phyloP scores from a whole-genome alignment of 129 eudicot species.

The Ambrosia artemisiifolia region DNA sequence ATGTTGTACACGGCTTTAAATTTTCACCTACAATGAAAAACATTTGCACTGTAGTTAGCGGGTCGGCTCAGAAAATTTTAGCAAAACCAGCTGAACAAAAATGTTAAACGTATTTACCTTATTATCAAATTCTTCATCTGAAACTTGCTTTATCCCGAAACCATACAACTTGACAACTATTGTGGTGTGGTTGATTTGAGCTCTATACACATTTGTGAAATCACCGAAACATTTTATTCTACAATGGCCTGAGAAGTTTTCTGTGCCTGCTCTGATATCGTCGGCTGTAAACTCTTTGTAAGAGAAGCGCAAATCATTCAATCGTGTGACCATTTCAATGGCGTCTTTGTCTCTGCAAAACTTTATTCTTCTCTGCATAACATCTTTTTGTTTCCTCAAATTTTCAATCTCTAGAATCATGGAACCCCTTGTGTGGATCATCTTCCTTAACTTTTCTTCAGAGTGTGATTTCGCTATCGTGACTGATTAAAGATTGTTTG shows the following conservation, averaged over 20 bases:
- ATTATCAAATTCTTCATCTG: conserved; percentile 45
- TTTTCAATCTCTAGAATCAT: conserved; percentile 69
- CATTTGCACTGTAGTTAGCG: background rate
- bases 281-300: conserved; percentile 54
- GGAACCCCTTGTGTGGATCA: conserved; percentile 37
- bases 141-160: conserved; percentile 14
- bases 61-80: background rate
- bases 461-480: conserved; percentile 36
- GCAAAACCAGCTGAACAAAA: background rate
- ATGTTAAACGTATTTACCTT: conserved; percentile 39
- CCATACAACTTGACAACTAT: conserved; percentile 56
- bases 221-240: conserved; percentile 51
- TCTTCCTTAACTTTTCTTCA: conserved; percentile 52
- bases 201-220: conserved; percentile 54
- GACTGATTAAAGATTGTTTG: conserved; percentile 51
- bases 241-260: conserved; percentile 44
- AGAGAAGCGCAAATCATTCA: conserved; percentile 31
- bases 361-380: conserved; percentile 62
- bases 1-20: conserved; percentile 50
- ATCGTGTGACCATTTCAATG: conserved; percentile 36
- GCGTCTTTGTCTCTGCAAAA: conserved; percentile 84
- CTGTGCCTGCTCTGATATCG: conserved; percentile 66
- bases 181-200: conserved; percentile 44
- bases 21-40: conserved; percentile 46
- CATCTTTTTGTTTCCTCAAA: conserved; percentile 58